Base-by-base conservation (phyloP, 495 filamentous ascomycete genomes). In the Talaromyces borbonicus region DNA sequence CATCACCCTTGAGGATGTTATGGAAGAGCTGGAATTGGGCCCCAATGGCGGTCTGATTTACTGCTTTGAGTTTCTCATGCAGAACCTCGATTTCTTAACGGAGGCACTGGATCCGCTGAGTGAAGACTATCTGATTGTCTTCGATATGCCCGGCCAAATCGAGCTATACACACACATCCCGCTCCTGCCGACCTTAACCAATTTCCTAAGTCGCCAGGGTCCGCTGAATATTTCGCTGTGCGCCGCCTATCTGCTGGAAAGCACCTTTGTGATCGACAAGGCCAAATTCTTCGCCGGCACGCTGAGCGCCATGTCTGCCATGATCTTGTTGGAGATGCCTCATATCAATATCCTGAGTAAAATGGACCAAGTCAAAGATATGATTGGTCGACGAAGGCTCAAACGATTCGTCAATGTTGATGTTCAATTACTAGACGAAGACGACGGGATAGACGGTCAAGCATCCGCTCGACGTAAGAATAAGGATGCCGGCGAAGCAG, bases 121-220 rank as follows among this genome's bases (percentile, higher is more conserved):
- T 4, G 92, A 98, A 51, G 92, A 98, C 56, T 95, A 93, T 62
- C 72, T 98, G 32, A 92, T 95, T 57, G 83, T 98, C 40, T 87
- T 98, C 70, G 92, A 98, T 63, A 95, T 96, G 84, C 92, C 92
- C 0, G 92, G 92, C 42, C 92, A 98, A 66, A 96, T 98, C 63
- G 92, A 98, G 65, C 84, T 98, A 23, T 98, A 97, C 69, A 96
- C 92, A 9, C 92, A 98, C 58, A 83, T 96, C 23, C 92, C 92
- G 9, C 81, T 97, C 55, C 68, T 98, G 19, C 92, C 92, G 2
- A 79, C 77, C n/a, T 75, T 98, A 30, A 79, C 86, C 43, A 81
- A 79, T 54, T 85, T 87, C 61, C 76, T 98, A 6, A 85, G 83
- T 24, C 77, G 82, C 26, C 70, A 79, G 22, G 87, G 88, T n/a